A percentile compares a stretch with the other conserved stretches of the same genome.
Evolutionary conservation across 345 rosid species (phyloP).

Genomic region (Fremontodendron californicum): DNA sequence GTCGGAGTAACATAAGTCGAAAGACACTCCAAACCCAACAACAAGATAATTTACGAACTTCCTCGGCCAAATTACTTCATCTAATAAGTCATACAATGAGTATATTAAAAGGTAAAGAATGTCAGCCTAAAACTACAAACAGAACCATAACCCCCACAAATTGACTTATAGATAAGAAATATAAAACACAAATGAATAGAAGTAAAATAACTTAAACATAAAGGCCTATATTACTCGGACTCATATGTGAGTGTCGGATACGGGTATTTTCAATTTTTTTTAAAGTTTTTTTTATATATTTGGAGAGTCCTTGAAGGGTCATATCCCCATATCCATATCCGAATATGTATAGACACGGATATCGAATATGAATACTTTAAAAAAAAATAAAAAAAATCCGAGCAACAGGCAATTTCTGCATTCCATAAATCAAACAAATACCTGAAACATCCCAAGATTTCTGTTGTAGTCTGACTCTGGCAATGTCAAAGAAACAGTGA

Average conservation of each 20-base stretch:
- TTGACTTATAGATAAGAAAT: neutral
- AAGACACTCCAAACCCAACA: neutral
- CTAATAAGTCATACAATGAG: neutral
- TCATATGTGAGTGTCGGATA: too few species aligned
- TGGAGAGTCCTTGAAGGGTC: too few species aligned
- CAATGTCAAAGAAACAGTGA: constrained; percentile 43
- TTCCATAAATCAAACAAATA: constrained; percentile 19
- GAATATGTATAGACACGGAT: too few species aligned
- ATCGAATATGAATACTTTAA: too few species aligned
- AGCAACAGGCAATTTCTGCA: neutral
- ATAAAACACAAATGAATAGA: neutral
- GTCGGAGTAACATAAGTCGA: too few species aligned
- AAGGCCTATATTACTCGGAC: too few species aligned
- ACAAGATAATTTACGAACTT: neutral
- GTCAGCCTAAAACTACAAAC: neutral
- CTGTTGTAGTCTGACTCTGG: constrained; percentile 85
- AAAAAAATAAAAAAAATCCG: too few species aligned
- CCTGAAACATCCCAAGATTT: constrained; percentile 90
- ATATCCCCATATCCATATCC: too few species aligned
- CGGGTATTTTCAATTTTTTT: too few species aligned
- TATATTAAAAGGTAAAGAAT: neutral
- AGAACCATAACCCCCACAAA: neutral
- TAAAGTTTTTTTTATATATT: too few species aligned
- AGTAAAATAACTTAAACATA: neutral
- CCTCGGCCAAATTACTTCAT: neutral